Base-by-base conservation (phyloP, 164 flowering plant genomes). In the Vitis rupestris region DNA sequence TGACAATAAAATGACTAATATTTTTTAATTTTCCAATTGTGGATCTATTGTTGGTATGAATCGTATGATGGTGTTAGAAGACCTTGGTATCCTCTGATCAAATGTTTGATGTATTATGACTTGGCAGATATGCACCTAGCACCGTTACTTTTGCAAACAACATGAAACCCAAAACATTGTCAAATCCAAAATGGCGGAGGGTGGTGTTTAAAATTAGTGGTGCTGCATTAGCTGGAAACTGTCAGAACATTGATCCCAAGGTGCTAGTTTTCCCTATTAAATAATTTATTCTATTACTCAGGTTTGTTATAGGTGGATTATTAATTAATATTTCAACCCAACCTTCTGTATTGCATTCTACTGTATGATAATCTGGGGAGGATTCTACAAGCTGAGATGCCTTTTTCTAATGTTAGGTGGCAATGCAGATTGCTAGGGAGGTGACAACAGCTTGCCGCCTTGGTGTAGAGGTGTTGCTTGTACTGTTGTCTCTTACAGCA, bases 141-240 rank as follows among this genome's bases (percentile, higher is more conserved):
- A 71, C 83, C 66, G 86, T 58, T 70, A 81, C 77, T 55, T 81
- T 75, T 66, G 50, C 77, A 53, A 84, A 66, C 65, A 88, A 59
- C 66, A 16, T 81, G 70, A 92, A 87, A 74, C 55, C 90, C 10
- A 92, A 89, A 70, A 67, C 90, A 16, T 5, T 77, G 65, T 56
- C 84, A 55, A 86, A 73, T 66, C 88, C 86, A 47, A 88, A 78
- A 82, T 90, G 98, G 98, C 84, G 89, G 68, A 86, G 98, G 78
- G 97, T 94, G 19, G 87, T 94, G 27, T 88, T 94, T 55, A 94
- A 91, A 80, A 88, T 94, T 51, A 94, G 97, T 75, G 98, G 98
- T 71, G 89, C 87, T 74, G 90, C 95, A 29, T 82, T 92, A 65
- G 86, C 92, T 72, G 93, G 97, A 50, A 77, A 85, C 56, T 83